Evolutionary conservation across 441 rosid species (phyloP).

Genomic region (Adansonia rubrostipa): DNA sequence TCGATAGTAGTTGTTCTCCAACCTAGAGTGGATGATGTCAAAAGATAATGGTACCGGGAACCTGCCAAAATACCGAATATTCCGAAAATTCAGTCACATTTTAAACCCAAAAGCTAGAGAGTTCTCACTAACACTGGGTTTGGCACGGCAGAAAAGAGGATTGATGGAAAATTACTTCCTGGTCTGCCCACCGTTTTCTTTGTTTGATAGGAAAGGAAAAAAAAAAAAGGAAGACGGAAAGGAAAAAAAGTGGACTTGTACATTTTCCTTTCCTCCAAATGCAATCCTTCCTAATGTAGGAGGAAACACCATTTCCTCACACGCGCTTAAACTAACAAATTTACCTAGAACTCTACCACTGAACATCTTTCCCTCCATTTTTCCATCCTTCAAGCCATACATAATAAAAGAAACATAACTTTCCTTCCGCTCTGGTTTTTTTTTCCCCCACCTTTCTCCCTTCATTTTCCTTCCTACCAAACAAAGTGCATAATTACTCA

Average conservation of each 20-base stretch:
- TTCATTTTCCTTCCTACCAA: constrained; percentile 8
- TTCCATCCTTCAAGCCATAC: neutral
- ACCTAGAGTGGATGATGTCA: constrained; percentile 68
- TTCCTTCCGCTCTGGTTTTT: neutral
- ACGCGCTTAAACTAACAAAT: neutral
- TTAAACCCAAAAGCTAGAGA: neutral
- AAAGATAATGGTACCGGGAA: constrained; percentile 86
- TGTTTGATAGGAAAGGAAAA: too few species aligned
- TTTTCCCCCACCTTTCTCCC: neutral
- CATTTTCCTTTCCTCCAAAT: too few species aligned
- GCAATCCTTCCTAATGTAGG: too few species aligned
- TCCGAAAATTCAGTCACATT: constrained; percentile 5
- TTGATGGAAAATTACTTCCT: neutral
- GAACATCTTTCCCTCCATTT: neutral
- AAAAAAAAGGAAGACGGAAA: too few species aligned
- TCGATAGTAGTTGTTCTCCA: constrained; percentile 86
- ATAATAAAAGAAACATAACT: neutral
- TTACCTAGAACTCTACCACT: neutral
- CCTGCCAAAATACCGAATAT: constrained; percentile 47
- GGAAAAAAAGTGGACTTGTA: too few species aligned
- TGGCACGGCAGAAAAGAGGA: neutral
- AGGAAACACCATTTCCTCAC: too few species aligned
- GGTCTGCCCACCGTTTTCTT: too few species aligned
- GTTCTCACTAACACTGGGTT: neutral
- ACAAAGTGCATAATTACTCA: neutral